Base-by-base conservation (phyloP, 2,329 filamentous ascomycete species). In the Pseudogymnoascus sp. region DNA sequence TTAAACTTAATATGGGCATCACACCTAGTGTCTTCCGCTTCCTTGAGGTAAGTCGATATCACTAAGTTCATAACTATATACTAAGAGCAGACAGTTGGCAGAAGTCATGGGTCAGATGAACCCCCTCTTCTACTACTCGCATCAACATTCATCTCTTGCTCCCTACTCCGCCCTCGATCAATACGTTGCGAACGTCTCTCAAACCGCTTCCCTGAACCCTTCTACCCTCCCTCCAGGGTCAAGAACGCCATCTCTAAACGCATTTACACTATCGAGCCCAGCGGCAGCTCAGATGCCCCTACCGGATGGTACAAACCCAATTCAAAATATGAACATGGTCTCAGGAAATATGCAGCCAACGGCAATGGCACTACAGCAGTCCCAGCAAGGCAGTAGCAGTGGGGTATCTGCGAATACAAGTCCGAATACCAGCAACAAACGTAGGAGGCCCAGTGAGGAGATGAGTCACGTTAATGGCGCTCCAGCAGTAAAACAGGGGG, bases 61-160 rank as follows among this genome's bases (percentile, higher is more conserved):
- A 15, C 15, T 21, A 21, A 18, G 60, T 68, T 74, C 67, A 73
- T 61, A 64, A 3, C 7, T 23, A 23, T 38, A 18, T 55, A 18
- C 48, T 63, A 30, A 52, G 10, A 30, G n/a, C 15, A 52, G 9
- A 12, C 68, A 84, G 82, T 79, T 85, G 68, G 81, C 82, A 60
- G 83, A 86, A 69, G 82, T 86, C 38, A 81, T 86, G 75, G 81
- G 81, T 61, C 81, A 85, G 68, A 85, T 86, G 83, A 83, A 79
- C 65, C 82, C 82, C 1, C 71, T 88, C 3, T 85, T 88, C 69
- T 71, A 70, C 57, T 85, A 78, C 65, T 82, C 76, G 48, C 80
- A 84, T 63, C 67, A 72, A 12, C 79, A 86, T 64, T 75, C 80
- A 2, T 74, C 74, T 6, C 70, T 84, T 2, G 74, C 77, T 1